Base-by-base conservation (phyloP, 345 rosid species). In the Balakata baccata region DNA sequence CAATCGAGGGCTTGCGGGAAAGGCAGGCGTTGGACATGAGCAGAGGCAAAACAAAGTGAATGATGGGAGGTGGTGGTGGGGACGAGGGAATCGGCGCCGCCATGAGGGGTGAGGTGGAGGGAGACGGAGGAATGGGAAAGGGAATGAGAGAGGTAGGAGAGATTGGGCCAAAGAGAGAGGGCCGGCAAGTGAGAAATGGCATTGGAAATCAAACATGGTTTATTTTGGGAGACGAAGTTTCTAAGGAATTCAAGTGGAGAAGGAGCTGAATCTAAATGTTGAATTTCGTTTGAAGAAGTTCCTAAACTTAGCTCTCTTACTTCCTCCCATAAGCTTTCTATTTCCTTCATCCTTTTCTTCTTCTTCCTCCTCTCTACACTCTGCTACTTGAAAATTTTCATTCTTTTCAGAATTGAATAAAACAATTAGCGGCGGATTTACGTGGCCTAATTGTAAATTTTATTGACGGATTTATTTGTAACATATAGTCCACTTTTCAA, bases 71-170 rank as follows among this genome's bases (percentile, higher is more conserved):
- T 23, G 18, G 11, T 75, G 17, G 38, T 23, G 18, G 11, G 77
- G 59, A 85, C 84, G 23, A 87, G 81, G 62, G 97, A 85, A 41
- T 92, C 97, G 23, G 98, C 98, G 23, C 71, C 83, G 81, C 94
- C 97, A 59, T 88, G 66, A 45, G 96, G 96, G 13, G 97, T 88
- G 83, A 91, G 92, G 74, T 94, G 97, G 76, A 92, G 79, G 22
- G 98, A 92, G 77, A 94, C 93, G 63, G 74, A 13, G 61, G 96
- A 85, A 68, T 83, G 43, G 37, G 89, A 80, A 68, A 94, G 86
- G 80, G 86, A 60, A 53, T 59, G 63, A 59, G 85, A 3, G 74
- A 94, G 96, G 75, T 92, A 87, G 0, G 75, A 58, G 22, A 69
- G 85, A 74, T 77, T 67, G 38, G 87, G 84, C 97, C 98, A 94